phyloP scores from a whole-genome alignment of 2,329 filamentous ascomycete genomes.

The Fusarium sp. region DNA sequence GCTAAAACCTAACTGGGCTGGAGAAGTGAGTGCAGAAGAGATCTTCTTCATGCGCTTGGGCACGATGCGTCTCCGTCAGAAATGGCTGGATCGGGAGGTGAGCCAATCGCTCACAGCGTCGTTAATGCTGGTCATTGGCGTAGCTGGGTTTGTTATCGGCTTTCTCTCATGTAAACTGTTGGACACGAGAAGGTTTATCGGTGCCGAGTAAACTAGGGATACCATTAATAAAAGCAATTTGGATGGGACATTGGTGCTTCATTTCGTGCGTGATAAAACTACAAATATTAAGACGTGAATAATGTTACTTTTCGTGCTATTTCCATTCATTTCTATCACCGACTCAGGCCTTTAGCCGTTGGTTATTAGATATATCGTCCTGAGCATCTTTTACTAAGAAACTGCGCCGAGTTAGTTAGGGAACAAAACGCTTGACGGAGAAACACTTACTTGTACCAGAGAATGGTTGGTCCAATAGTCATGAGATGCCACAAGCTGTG shows the following conservation, averaged over 20 bases:
- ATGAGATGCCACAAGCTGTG: constrained; percentile 97
- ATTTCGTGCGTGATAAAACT: background rate
- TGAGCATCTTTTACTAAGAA: constrained; percentile 89
- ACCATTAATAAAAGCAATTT: background rate
- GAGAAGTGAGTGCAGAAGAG: constrained; percentile 32
- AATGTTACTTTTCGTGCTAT: background rate
- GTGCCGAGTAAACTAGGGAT: background rate
- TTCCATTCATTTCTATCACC: background rate
- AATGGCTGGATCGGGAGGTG: constrained; percentile 31
- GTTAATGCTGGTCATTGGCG: constrained; percentile 36
- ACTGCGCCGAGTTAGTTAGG: constrained; percentile 60
- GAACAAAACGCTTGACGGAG: background rate
- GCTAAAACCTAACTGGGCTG: constrained; percentile 21
- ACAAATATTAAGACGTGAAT: background rate
- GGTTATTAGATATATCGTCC: constrained; percentile 78
- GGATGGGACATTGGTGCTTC: background rate
- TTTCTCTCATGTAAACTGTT: constrained; percentile 30
- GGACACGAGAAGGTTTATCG: constrained; percentile 13
- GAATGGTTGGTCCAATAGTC: constrained; percentile 86
- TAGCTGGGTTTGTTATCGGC: constrained; percentile 23
- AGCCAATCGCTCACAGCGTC: constrained; percentile 34
- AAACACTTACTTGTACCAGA: constrained; percentile 93
- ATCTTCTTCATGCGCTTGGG: constrained; percentile 36
- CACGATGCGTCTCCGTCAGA: constrained; percentile 27
- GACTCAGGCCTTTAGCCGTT: constrained; percentile 73